Evolutionary conservation across 164 flowering plant genomes (phyloP).

Genomic region (Malania oleifera): DNA sequence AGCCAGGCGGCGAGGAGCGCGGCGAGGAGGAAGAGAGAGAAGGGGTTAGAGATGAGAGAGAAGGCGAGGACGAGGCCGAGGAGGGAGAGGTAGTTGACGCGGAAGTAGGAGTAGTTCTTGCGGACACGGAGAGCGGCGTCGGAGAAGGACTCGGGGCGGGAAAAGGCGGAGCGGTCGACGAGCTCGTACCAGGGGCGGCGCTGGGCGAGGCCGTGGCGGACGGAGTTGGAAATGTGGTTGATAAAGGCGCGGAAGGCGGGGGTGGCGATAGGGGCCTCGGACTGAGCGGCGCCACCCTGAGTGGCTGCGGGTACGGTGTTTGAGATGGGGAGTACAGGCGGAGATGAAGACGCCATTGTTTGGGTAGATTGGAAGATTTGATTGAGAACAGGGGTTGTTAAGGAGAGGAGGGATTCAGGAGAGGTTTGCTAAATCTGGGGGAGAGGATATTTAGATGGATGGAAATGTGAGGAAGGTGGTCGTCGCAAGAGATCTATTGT

Average conservation of each 20-base stretch:
- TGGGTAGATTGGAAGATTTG: too few relatives aligned
- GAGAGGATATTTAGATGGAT: too few relatives aligned
- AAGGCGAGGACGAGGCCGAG: constrained; percentile 44
- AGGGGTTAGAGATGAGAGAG: constrained; percentile 63
- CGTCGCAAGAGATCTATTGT: not conserved
- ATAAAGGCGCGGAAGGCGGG: constrained; percentile 68
- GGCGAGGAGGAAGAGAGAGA: constrained; percentile 58
- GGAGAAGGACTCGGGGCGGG: constrained; percentile 61
- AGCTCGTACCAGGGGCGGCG: constrained; percentile 85
- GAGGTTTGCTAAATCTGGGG: not conserved
- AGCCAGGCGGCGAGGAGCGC: constrained; percentile 61
- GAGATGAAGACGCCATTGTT: constrained; percentile 36
- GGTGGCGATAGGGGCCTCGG: constrained; percentile 44
- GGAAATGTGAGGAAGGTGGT: not conserved
- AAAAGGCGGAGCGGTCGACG: constrained; percentile 53
- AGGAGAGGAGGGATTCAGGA: not conserved
- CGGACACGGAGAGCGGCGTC: constrained; percentile 73
- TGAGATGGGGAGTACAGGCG: constrained; percentile 46
- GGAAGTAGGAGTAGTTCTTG: constrained; percentile 73
- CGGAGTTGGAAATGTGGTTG: constrained; percentile 37
- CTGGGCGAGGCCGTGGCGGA: constrained; percentile 51
- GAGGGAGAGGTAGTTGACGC: constrained; percentile 57
- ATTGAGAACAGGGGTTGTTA: too few relatives aligned
- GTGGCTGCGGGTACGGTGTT: constrained; percentile 15
- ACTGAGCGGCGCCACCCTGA: constrained; percentile 11